A percentile compares a stretch with the other conserved stretches of the same genome.
Conservation (phyloP, 2,329 filamentous ascomycete species). For the Metarhizium humberi region DNA sequence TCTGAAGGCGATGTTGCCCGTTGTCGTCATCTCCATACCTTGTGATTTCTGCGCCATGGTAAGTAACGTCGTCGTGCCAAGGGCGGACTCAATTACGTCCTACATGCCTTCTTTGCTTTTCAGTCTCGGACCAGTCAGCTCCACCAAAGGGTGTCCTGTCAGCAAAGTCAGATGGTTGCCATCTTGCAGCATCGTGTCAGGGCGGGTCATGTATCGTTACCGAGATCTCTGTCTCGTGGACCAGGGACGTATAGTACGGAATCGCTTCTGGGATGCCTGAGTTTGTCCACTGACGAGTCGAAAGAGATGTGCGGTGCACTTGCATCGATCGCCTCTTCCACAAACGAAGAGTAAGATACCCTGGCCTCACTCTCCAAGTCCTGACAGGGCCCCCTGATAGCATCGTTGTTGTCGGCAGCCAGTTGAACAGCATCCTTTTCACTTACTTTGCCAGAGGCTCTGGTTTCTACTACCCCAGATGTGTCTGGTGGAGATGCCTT, state of each 20-base stretch:
- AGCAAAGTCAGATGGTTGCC: neutral
- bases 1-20: no score
- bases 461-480: neutral
- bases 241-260: constrained; percentile 20
- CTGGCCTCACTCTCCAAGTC: no score
- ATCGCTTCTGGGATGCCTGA: constrained; percentile 14
- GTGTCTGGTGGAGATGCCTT: neutral
- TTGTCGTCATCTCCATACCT: neutral
- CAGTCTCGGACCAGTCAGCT: neutral
- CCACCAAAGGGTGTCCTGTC: neutral
- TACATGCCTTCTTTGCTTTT: neutral
- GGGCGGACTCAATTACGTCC: neutral
- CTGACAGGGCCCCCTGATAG: neutral
- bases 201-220: constrained; percentile 9
- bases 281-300: no score
- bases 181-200: neutral
- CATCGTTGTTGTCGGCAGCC: neutral
- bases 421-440: neutral
- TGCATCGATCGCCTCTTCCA: no score
- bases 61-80: neutral
- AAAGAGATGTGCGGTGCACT: no score
- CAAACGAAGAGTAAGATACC: no score
- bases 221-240: constrained; percentile 22
- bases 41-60: neutral
- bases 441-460: neutral